phyloP scores from a whole-genome alignment of 176 grass and related monocot species.

The Cocos nucifera region DNA sequence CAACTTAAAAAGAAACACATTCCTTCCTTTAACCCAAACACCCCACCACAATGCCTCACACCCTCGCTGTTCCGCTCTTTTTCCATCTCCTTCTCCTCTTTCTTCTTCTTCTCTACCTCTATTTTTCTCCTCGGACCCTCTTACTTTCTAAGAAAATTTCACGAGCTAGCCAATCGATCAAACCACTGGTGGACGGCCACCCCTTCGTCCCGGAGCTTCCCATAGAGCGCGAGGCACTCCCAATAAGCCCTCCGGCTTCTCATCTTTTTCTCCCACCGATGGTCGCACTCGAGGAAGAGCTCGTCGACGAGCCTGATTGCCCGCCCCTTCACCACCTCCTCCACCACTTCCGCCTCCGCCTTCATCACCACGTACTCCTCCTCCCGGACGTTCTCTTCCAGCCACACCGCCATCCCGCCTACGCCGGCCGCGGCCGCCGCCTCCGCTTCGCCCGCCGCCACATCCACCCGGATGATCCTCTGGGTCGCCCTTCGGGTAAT shows the following conservation, averaged over 20 bases:
- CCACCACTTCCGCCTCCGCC: constrained; percentile 29
- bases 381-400: constrained; percentile 38
- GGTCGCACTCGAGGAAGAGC: constrained; percentile 48
- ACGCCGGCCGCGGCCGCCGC: neutral
- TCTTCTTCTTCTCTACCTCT: too few species aligned
- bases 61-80: too few species aligned
- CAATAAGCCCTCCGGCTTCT: constrained; percentile 36
- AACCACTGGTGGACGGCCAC: constrained; percentile 62
- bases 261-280: constrained; percentile 9
- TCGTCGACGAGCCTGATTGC: constrained; percentile 38
- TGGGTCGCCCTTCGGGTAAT: constrained; percentile 40
- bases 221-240: constrained; percentile 50
- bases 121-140: too few species aligned
- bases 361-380: constrained; percentile 63
- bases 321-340: constrained; percentile 32
- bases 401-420: constrained; percentile 35
- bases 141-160: too few species aligned
- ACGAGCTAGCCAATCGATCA: too few species aligned
- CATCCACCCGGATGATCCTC: constrained; percentile 33
- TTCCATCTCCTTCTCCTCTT: too few species aligned
- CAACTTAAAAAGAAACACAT: too few species aligned
- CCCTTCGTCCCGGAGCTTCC: constrained; percentile 40
- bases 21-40: too few species aligned
- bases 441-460: neutral
- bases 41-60: too few species aligned